Evolutionary conservation across 1,284 basidiomycete genomes (phyloP), one percentile per base, ranked within the genome.

Genomic region (Sanguinoderma infundibulare): DNA sequence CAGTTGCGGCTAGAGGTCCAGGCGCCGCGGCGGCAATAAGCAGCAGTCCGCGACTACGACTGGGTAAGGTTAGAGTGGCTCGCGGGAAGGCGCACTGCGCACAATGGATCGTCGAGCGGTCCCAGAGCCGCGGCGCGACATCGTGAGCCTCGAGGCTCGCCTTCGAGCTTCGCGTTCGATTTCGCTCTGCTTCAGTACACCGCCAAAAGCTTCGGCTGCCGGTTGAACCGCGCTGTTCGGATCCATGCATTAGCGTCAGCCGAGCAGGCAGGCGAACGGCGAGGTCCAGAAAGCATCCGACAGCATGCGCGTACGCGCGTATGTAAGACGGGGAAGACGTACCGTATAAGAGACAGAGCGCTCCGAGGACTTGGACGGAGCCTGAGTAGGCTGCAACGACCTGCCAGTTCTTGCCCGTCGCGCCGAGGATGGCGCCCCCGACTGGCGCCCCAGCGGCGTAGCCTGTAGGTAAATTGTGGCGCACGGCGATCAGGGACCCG

Each of bases 391-490:
- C 63, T 1, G 67, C 66, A 3, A 71, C 70, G 20, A 64, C 60
- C 10, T 58, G 65, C 71, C 71, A 70, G 56, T 65, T 69, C 35
- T 65, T 64, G 36, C 63, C 62, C 5, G 67, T 69, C 36, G 66
- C 66, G 46, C 59, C 55, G 22, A 70, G 63, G 47, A 72, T 64
- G 1, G 71, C 71, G 32, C 70, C 70, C 4, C 64, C 66, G 28
- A 71, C 47, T 2, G 71, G 71, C 14, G 69, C 70, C 5, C 70
- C 69, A 8, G 67, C 69, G 2, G 67, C 65, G 50, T 70, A 69
- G 14, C 69, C 69, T 70, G 53, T 30, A 30, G 3, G 3, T 20
- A 20, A 20, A 40, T 40, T 10, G 10, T 1, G 20, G 6, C 15
- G 35, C n/a, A 10, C 5, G 2, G 28, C 12, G 14, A 6, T 51